These are phyloP conservation scores for Venturiaceae sp. DNA, from an alignment of 2,329 filamentous ascomycete species.

Conservation along the genomic window DNA sequence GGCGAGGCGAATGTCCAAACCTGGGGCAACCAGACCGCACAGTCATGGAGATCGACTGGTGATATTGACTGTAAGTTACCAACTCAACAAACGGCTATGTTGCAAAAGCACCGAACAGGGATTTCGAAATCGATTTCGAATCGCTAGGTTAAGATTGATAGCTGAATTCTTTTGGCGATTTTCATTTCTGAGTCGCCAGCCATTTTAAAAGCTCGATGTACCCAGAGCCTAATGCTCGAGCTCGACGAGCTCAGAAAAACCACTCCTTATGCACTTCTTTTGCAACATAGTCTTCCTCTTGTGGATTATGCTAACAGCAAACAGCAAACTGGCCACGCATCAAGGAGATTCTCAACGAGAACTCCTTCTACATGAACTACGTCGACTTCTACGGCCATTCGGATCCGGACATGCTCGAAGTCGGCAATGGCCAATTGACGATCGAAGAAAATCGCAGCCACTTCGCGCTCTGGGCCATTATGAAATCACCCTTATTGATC, in stretches of 20 bases:
- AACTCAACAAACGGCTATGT: background rate
- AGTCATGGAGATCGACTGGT: constrained; percentile 28
- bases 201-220: no score
- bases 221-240: no score
- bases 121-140: background rate
- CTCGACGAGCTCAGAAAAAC: no score
- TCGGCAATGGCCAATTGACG: constrained; percentile 14
- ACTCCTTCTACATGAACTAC: constrained; percentile 23
- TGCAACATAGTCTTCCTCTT: background rate
- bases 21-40: constrained; percentile 41
- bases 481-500: constrained; percentile 34
- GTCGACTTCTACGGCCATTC: constrained; percentile 28
- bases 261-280: no score
- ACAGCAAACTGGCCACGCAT: constrained; percentile 14
- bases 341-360: constrained; percentile 26
- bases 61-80: constrained; percentile 15
- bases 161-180: no score
- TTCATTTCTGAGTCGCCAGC: no score
- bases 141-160: no score
- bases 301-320: background rate
- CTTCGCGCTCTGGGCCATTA: constrained; percentile 30
- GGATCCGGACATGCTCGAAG: constrained; percentile 30
- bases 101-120: background rate
- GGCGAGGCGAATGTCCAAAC: constrained; percentile 38
- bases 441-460: constrained; percentile 22